Conservation (phyloP, 345 rosid genomes). For the Nasturtium officinale region DNA sequence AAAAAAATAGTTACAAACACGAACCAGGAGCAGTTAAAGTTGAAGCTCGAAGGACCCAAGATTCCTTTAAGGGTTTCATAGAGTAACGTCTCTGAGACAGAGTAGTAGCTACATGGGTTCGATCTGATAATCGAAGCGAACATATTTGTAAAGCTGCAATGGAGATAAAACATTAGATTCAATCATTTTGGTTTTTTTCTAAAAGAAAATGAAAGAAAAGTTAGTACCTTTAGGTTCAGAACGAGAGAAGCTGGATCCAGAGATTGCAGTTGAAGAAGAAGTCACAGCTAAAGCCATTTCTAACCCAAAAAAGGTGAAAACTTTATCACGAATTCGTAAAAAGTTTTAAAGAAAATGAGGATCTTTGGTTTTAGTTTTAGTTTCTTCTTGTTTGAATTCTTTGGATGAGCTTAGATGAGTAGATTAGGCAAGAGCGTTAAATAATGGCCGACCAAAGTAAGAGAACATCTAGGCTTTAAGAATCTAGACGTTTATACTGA, state of each 20-base stretch:
- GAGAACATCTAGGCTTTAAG: conserved; percentile 44
- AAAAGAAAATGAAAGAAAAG: not conserved
- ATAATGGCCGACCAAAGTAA: conserved; percentile 36
- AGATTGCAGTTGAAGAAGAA: conserved; percentile 54
- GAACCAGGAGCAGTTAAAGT: conserved; percentile 66
- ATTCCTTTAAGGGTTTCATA: conserved; percentile 52
- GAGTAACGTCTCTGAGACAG: conserved; percentile 47
- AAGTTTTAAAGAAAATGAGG: not conserved
- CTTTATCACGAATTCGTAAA: not conserved
- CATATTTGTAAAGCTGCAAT: conserved; percentile 64
- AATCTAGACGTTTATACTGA: conserved; percentile 52
- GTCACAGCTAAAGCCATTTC: conserved; percentile 63
- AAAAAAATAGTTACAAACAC: not conserved
- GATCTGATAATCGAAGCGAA: conserved; percentile 55
- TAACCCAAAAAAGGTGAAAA: not conserved
- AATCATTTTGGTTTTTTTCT: not conserved
- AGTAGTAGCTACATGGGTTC: conserved; percentile 35
- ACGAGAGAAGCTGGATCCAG: conserved; percentile 48
- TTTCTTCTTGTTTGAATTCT: not conserved
- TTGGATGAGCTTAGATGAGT: not conserved
- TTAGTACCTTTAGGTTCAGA: conserved; percentile 50
- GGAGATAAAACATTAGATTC: not conserved
- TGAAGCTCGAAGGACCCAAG: conserved; percentile 58
- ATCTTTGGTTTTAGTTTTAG: not conserved
- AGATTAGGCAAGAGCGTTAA: conserved; percentile 37